phyloP scores from a whole-genome alignment of 768 basidiomycete genomes.

The Boletus tylopilopsis region DNA sequence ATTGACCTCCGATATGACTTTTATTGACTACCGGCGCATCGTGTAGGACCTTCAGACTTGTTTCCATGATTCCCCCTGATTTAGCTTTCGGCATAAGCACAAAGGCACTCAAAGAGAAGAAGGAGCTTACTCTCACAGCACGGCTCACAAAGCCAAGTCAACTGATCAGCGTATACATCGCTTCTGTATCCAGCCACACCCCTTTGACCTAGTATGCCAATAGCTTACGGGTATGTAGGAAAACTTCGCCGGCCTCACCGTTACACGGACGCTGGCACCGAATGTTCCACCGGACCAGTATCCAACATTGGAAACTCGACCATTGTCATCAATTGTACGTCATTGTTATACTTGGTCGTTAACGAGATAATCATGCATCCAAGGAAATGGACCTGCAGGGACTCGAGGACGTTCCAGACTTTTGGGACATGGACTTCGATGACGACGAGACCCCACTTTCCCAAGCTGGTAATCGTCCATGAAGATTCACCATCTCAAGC shows the following conservation, averaged over 20 bases:
- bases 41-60: constrained; percentile 43
- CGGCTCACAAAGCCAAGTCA: constrained; percentile 76
- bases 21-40: constrained; percentile 78
- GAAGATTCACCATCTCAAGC: constrained; percentile 5
- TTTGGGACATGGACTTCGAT: constrained; percentile 51
- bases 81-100: constrained; percentile 51
- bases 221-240: constrained; percentile 47
- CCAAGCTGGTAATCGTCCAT: constrained; percentile 27
- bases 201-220: constrained; percentile 6
- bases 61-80: too few species aligned
- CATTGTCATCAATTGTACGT: constrained; percentile 55
- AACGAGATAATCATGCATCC: constrained; percentile 2
- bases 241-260: constrained; percentile 62
- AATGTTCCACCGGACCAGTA: constrained; percentile 49
- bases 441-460: constrained; percentile 21
- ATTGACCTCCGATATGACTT: constrained; percentile 68
- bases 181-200: constrained; percentile 46
- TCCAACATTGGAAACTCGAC: constrained; percentile 69
- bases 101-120: constrained; percentile 55
- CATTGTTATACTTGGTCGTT: not conserved
- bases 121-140: constrained; percentile 57
- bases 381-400: constrained; percentile 67
- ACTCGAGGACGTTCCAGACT: constrained; percentile 64
- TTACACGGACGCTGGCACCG: constrained; percentile 55
- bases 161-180: constrained; percentile 51